phyloP scores from a whole-genome alignment of 257 asterid species.

The Przewalskia tangutica region DNA sequence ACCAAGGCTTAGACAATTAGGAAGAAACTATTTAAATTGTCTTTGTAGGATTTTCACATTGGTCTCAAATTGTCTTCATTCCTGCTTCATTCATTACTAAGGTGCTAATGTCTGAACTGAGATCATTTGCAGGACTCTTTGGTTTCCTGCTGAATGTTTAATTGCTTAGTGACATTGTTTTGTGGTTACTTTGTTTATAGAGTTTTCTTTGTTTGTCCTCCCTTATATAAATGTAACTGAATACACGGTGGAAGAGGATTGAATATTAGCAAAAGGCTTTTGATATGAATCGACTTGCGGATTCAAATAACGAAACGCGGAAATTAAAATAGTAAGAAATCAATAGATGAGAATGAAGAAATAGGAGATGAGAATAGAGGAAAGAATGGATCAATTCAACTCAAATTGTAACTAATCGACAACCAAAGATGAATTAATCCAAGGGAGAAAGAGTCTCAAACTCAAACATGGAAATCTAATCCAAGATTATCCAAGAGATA shows the following conservation, averaged over 20 bases:
- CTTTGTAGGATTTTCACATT: neutral
- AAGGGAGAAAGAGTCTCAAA: no score
- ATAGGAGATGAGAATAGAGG: no score
- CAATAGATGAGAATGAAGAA: no score
- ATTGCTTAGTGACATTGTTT: neutral
- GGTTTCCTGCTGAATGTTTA: neutral
- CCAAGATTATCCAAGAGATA: no score
- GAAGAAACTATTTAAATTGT: neutral
- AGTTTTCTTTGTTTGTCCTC: neutral
- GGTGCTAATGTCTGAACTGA: neutral
- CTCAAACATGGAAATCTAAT: no score
- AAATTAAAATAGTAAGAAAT: no score
- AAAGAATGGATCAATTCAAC: no score
- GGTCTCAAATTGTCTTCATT: neutral
- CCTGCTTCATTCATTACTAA: neutral
- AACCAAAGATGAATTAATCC: no score
- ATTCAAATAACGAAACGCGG: no score
- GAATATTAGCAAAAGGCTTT: neutral
- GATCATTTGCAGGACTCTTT: neutral
- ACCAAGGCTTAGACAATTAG: neutral
- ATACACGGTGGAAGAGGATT: neutral
- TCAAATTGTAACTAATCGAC: no score
- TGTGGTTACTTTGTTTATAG: no score
- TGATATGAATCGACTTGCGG: no score
- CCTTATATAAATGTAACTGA: neutral